A percentile compares a stretch with the other conserved stretches of the same genome.
phyloP scores from a whole-genome alignment of 768 basidiomycete genomes.

The Trametes punicea region DNA sequence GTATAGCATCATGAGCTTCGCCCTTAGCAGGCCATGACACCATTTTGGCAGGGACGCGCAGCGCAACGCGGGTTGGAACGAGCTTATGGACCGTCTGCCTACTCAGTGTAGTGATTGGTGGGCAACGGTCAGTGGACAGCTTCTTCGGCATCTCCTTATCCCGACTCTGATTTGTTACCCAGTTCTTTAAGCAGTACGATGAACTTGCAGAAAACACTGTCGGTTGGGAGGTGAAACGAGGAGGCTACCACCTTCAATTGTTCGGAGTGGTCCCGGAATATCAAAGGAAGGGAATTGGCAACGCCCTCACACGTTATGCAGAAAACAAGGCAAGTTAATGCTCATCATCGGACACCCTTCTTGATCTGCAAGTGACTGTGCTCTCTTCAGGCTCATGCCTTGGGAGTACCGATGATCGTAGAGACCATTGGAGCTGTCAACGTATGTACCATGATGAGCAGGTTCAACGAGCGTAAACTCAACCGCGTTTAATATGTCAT shows the following conservation, averaged over 20 bases:
- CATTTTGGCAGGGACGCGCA: constrained; percentile 16
- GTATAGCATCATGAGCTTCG: neutral
- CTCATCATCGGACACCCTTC: neutral
- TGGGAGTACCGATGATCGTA: neutral
- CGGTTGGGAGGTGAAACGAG: constrained; percentile 15
- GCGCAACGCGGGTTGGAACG: constrained; percentile 15
- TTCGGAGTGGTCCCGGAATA: constrained; percentile 9
- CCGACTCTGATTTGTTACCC: neutral
- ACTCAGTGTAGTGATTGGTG: constrained; percentile 8
- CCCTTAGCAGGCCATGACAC: too few relatives aligned
- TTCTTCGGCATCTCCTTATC: neutral
- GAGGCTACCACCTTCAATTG: constrained; percentile 14
- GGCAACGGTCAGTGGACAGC: neutral
- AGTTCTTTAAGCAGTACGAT: constrained; percentile 11
- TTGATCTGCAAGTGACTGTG: neutral
- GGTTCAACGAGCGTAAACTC: too few relatives aligned
- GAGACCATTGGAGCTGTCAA: constrained; percentile 4
- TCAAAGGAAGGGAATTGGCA: constrained; percentile 11
- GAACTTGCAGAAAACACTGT: constrained; percentile 3
- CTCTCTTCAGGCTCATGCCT: neutral
- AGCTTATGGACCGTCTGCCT: constrained; percentile 2
- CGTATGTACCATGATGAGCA: neutral
- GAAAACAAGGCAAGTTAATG: constrained; percentile 8
- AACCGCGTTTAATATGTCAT: too few relatives aligned
- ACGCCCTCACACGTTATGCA: constrained; percentile 6